Percentiles rank a stretch among this genome's conserved stretches.
Evolutionary conservation across 2,329 filamentous ascomycete genomes (phyloP).

Genomic region (Exophiala viscosa): DNA sequence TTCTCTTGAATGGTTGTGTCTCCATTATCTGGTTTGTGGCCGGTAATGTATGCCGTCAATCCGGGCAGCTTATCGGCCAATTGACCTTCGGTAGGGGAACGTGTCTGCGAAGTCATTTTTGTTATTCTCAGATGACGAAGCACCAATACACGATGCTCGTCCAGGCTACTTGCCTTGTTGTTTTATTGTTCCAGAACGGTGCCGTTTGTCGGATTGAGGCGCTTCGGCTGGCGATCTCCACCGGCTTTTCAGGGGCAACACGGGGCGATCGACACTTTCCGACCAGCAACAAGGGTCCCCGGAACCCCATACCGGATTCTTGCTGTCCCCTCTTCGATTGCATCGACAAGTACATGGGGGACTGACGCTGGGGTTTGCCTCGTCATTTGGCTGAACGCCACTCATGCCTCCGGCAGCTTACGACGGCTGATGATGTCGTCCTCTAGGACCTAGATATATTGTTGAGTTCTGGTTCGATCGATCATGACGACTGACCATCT

Average conservation of each 20-base stretch:
- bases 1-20: constrained; percentile 13
- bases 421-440: too few species aligned
- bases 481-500: background rate
- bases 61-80: constrained; percentile 10
- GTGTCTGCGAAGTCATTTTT: constrained; percentile 8
- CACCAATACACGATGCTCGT: background rate
- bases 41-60: constrained; percentile 12
- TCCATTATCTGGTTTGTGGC: constrained; percentile 7
- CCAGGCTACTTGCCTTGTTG: background rate
- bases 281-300: background rate
- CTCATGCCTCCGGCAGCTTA: too few species aligned
- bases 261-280: background rate
- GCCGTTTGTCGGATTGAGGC: too few species aligned
- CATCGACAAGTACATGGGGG: background rate
- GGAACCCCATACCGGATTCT: background rate
- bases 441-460: too few species aligned
- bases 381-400: too few species aligned
- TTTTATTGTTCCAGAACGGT: background rate
- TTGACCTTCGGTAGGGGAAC: constrained; percentile 11
- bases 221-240: too few species aligned
- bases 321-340: background rate
- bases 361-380: too few species aligned
- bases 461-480: background rate
- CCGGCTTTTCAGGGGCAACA: too few species aligned
- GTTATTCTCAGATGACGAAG: background rate